A percentile compares a stretch with the other conserved stretches of the same genome.
Evolutionary conservation across 2,329 filamentous ascomycete species (phyloP).

Genomic region (Aspergillus felis): DNA sequence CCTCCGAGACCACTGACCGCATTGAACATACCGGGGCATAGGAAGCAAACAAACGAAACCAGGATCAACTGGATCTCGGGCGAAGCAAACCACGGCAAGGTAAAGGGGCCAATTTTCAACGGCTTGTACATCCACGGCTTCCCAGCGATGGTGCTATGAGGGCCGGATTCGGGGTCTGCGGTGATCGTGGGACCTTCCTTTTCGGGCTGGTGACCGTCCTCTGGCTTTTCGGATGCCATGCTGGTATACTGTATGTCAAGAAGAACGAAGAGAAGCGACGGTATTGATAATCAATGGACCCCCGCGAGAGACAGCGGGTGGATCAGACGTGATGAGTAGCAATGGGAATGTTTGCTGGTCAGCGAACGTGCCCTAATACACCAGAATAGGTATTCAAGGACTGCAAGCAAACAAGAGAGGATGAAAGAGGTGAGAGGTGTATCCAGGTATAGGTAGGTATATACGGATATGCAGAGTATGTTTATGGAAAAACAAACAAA

Average conservation of each 20-base stretch:
- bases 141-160: constrained; percentile 23
- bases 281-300: neutral
- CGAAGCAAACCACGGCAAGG: constrained; percentile 67
- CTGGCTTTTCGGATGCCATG: constrained; percentile 8
- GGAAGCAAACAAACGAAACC: constrained; percentile 67
- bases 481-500: neutral
- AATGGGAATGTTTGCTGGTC: neutral
- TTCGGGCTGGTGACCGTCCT: constrained; percentile 9
- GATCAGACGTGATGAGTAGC: neutral
- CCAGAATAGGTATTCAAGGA: neutral
- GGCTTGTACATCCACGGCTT: constrained; percentile 65
- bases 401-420: neutral
- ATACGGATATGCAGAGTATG: neutral
- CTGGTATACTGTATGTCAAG: neutral
- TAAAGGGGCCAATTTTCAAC: constrained; percentile 51
- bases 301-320: neutral
- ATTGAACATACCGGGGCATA: constrained; percentile 72
- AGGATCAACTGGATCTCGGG: constrained; percentile 68
- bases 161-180: constrained; percentile 21
- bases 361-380: neutral
- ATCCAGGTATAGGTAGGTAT: neutral
- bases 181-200: constrained; percentile 13
- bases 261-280: neutral
- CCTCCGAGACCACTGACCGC: constrained; percentile 63
- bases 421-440: neutral